A percentile compares a stretch with the other conserved stretches of the same genome.
phyloP scores from a whole-genome alignment of 2,329 filamentous ascomycete species.

The Albophoma yamanashiensis region DNA sequence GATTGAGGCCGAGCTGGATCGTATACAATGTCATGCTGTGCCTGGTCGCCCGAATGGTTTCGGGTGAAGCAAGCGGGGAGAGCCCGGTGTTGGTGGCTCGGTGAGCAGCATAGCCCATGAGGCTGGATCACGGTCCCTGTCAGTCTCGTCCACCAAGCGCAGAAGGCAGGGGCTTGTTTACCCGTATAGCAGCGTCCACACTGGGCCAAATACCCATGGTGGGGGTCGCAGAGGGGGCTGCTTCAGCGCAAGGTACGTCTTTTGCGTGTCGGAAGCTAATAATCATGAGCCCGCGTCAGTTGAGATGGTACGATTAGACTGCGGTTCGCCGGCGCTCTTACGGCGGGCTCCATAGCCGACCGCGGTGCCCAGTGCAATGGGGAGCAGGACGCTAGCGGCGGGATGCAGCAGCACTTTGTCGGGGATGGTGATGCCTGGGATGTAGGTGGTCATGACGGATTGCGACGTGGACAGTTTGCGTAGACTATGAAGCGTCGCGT shows the following conservation, averaged over 20 bases:
- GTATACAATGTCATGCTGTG: constrained; percentile 73
- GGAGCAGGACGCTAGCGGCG: constrained; percentile 64
- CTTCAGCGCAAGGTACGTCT: constrained; percentile 53
- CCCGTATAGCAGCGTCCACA: constrained; percentile 58
- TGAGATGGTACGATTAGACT: no score
- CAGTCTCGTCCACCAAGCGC: not conserved
- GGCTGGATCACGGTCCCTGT: constrained; percentile 13
- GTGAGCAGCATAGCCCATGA: constrained; percentile 86
- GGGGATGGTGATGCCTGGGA: constrained; percentile 69
- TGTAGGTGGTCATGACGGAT: constrained; percentile 62
- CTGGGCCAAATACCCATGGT: constrained; percentile 50
- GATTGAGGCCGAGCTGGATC: constrained; percentile 73
- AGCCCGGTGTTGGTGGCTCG: constrained; percentile 58
- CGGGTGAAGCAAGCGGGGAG: constrained; percentile 40
- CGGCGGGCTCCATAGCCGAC: constrained; percentile 59
- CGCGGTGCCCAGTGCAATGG: constrained; percentile 61
- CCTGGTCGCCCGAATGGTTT: constrained; percentile 47
- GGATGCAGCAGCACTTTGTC: constrained; percentile 59
- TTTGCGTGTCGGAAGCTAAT: constrained; percentile 47
- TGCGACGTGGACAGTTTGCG: not conserved
- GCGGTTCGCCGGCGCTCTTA: constrained; percentile 25
- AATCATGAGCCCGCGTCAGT: not conserved
- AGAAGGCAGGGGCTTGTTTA: constrained; percentile 8
- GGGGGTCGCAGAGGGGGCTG: constrained; percentile 57
- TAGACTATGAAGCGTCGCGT: not conserved